phyloP scores from a whole-genome alignment of 768 basidiomycete species.

The Fomitopsis serialis region DNA sequence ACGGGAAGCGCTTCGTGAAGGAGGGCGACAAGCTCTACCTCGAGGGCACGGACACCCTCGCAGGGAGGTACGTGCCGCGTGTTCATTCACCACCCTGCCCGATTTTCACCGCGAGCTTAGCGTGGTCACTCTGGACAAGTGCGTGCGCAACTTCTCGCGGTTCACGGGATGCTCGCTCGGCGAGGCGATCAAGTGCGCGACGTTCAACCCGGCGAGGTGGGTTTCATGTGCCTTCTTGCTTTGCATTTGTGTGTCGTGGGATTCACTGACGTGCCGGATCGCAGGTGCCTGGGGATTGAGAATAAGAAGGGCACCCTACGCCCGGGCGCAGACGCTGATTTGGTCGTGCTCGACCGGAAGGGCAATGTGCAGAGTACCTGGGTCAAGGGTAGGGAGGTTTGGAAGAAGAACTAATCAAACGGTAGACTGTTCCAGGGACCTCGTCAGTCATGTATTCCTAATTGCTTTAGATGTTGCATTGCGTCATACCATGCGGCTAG shows the following conservation, averaged over 20 bases:
- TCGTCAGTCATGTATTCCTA: no score
- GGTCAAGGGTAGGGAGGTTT: constrained; percentile 73
- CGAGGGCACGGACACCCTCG: constrained; percentile 83
- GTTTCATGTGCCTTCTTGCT: constrained; percentile 15
- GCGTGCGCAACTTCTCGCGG: constrained; percentile 76
- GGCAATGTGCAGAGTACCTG: constrained; percentile 69
- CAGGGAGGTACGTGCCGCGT: constrained; percentile 59
- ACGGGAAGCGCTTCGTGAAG: constrained; percentile 75
- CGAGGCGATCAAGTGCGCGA: constrained; percentile 82
- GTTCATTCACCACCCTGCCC: constrained; percentile 1
- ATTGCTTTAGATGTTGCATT: no score
- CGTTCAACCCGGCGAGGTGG: constrained; percentile 77
- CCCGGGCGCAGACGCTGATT: constrained; percentile 82
- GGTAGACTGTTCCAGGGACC: background rate
- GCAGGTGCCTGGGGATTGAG: constrained; percentile 73
- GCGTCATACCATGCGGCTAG: no score
- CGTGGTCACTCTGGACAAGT: constrained; percentile 79
- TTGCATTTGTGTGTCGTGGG: background rate
- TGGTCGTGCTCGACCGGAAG: constrained; percentile 66
- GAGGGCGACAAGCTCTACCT: constrained; percentile 76
- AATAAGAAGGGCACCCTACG: constrained; percentile 75
- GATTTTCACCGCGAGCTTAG: constrained; percentile 27
- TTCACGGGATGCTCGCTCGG: constrained; percentile 83
- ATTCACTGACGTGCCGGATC: background rate
- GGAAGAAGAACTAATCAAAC: constrained; percentile 33